Base-by-base conservation (phyloP, 139 green algal genomes). In the Desmodesmus armatus region DNA sequence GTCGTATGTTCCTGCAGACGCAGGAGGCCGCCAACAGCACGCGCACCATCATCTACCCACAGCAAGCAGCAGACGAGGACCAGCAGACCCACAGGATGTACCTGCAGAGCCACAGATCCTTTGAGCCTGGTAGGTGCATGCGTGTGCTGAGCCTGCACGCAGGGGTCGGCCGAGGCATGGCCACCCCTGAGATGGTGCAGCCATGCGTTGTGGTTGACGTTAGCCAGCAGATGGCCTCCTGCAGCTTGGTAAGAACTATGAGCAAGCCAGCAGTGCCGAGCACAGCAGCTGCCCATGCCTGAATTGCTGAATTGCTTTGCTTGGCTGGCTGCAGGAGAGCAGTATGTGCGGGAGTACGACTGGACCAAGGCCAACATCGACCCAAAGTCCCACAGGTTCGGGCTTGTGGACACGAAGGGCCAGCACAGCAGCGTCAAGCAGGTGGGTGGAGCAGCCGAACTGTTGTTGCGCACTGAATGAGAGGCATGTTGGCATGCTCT, bases 281-380 rank as follows among this genome's bases (percentile, higher is more conserved):
- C n/a, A n/a, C n/a, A n/a, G n/a, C n/a, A n/a, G n/a, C n/a, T n/a
- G n/a, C n/a, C n/a, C n/a, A n/a, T n/a, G n/a, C n/a, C n/a, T n/a
- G n/a, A n/a, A n/a, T 19, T 62, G 51, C 51, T 62, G 19, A 62
- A 62, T 62, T 19, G 21, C 21, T 27, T 62, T 27, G 19, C 17
- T 69, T 27, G 31, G 60, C 23, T 63, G 35, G 7, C 23, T 41
- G 85, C 87, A 87, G 92, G 91, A 17, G 92, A 95, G 86, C 92
- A 95, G 84, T 84, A 88, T 37, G 83, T 74, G 3, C 86, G 93
- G 2, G 71, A 84, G 29, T 96, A 96, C 82, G 86, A 96, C 79
- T 96, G 93, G 94, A 40, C 85, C 11, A 58, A 37, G 23, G 62
- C 88, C 3, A 86, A 87, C 5, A 70, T 95, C 3, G 78, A 96